Conservation (phyloP, 495 filamentous ascomycete genomes). For the Mytilinidion resinicola region DNA sequence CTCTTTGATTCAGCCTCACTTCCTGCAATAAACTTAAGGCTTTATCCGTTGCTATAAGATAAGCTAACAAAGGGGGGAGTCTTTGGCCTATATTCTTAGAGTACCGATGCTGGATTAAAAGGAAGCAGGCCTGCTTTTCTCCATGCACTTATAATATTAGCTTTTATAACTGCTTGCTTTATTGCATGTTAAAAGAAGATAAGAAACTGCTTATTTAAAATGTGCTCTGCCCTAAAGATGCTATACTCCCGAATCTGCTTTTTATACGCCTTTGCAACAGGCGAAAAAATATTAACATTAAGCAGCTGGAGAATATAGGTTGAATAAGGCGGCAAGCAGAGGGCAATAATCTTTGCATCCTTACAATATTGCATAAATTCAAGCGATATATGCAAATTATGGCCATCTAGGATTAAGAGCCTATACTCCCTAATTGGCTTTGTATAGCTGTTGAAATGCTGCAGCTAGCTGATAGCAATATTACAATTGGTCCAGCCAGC, state of each 20-base stretch:
- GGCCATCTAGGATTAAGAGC: background rate
- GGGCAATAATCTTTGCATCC: background rate
- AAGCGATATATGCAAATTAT: background rate
- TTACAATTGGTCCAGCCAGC: no score
- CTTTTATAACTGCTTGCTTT: background rate
- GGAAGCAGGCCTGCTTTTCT: background rate
- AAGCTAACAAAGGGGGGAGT: no score
- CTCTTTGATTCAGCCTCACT: background rate
- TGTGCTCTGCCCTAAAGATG: background rate
- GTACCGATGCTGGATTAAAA: no score
- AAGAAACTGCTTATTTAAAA: background rate
- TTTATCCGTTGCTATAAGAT: no score
- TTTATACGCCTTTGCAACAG: no score
- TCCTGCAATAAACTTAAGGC: no score
- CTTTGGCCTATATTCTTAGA: no score
- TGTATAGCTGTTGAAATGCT: no score
- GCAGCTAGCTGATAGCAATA: no score
- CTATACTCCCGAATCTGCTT: no score
- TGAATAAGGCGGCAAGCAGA: background rate
- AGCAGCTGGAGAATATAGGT: background rate
- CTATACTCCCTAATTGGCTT: background rate
- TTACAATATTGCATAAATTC: background rate
- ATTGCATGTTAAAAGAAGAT: background rate
- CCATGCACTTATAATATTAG: background rate
- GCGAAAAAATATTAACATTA: background rate